Conservation (phyloP, 108 stramenopile genomes). For the Fistulifera solaris region DNA sequence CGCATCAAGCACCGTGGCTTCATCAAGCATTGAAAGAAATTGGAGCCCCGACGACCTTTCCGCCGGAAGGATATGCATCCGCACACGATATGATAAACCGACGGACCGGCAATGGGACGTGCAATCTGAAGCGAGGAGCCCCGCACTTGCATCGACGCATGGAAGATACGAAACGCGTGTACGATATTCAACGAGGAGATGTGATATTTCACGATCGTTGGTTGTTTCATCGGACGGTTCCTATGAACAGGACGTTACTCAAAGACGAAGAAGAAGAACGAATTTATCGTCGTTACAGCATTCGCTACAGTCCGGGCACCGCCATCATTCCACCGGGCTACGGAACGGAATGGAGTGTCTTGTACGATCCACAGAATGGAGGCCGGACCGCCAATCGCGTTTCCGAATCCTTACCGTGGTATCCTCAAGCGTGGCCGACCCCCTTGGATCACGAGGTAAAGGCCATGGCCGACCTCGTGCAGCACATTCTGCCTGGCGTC, state of each 20-base stretch:
- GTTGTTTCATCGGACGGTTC: conserved; percentile 73
- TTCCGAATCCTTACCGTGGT: conserved; percentile 45
- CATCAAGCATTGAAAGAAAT: conserved; percentile 51
- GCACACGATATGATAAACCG: conserved; percentile 49
- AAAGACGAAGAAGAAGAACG: conserved; percentile 13
- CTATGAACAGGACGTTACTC: conserved; percentile 23
- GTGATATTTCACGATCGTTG: conserved; percentile 72
- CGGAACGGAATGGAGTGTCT: conserved; percentile 48
- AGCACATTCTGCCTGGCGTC: not conserved
- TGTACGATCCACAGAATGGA: conserved; percentile 53
- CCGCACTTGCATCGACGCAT: conserved; percentile 55
- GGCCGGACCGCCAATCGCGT: conserved; percentile 59
- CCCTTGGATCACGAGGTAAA: not conserved
- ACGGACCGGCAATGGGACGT: conserved; percentile 65
- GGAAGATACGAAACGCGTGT: conserved; percentile 64
- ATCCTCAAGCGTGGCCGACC: conserved; percentile 63
- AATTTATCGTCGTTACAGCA: conserved; percentile 58
- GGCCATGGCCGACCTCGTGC: not conserved
- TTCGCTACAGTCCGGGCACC: conserved; percentile 68
- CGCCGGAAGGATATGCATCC: conserved; percentile 48
- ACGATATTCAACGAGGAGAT: conserved; percentile 56
- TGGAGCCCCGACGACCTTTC: conserved; percentile 50
- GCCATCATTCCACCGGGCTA: conserved; percentile 54
- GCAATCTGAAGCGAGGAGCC: conserved; percentile 54
- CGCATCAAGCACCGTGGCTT: conserved; percentile 52